Conservation (phyloP, 257 asterid genomes). For the Solanum virginianum region DNA sequence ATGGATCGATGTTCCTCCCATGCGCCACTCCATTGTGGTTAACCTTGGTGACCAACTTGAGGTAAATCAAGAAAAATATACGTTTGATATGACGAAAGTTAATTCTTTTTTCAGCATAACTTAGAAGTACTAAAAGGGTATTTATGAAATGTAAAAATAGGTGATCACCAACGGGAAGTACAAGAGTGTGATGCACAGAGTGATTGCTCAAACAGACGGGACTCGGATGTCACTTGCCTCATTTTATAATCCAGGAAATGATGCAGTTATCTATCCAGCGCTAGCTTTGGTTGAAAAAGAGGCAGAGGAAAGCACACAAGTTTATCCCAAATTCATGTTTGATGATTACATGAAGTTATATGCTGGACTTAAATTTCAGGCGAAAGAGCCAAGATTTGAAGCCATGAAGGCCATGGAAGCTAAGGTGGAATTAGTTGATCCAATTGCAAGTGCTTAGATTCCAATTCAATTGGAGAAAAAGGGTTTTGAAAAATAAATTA, state of each 20-base stretch:
- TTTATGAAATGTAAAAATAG: background rate
- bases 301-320: background rate
- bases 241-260: conserved; percentile 16
- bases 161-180: conserved; percentile 19
- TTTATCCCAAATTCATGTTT: conserved; percentile 13
- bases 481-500: background rate
- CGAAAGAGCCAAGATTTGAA: conserved; percentile 24
- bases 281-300: background rate
- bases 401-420: conserved; percentile 8
- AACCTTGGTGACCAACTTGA: conserved; percentile 68
- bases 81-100: background rate
- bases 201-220: conserved; percentile 14
- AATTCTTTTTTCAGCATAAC: background rate
- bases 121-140: background rate
- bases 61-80: background rate
- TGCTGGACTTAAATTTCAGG: conserved; percentile 17
- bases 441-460: conserved; percentile 1
- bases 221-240: conserved; percentile 19
- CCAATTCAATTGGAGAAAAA: background rate
- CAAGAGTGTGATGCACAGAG: conserved; percentile 19
- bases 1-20: conserved; percentile 58
- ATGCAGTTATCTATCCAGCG: conserved; percentile 17
- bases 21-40: conserved; percentile 46
- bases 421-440: background rate
- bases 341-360: conserved; percentile 22